phyloP scores from a whole-genome alignment of 306 rosid genomes.

The Lablab purpureus region DNA sequence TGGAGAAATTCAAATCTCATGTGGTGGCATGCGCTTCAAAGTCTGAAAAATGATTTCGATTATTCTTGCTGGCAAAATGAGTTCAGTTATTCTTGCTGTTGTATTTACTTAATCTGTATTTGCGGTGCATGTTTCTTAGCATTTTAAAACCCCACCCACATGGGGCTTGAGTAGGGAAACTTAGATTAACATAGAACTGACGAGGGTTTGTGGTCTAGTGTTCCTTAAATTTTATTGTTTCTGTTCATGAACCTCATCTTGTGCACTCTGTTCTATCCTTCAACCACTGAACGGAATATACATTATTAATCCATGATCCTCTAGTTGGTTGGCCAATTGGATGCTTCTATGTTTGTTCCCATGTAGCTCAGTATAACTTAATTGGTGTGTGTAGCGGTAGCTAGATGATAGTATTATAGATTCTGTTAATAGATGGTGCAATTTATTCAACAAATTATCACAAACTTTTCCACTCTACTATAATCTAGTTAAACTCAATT shows the following conservation, averaged over 20 bases:
- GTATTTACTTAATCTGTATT: conserved; percentile 1
- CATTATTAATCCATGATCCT: background rate
- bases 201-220: conserved; percentile 15
- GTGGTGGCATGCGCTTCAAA: conserved; percentile 85
- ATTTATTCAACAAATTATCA: too few species aligned
- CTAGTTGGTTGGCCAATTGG: background rate
- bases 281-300: background rate
- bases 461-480: too few species aligned
- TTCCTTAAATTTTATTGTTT: background rate
- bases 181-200: conserved; percentile 35
- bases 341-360: background rate
- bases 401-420: background rate
- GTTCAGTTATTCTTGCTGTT: conserved; percentile 6
- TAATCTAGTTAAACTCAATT: too few species aligned
- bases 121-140: conserved; percentile 21
- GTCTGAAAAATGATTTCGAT: conserved; percentile 52
- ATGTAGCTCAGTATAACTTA: background rate
- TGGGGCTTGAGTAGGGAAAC: conserved; percentile 19
- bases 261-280: background rate
- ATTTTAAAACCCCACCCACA: conserved; percentile 5
- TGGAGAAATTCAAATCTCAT: conserved; percentile 94
- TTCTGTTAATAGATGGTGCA: background rate
- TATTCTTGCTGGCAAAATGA: conserved; percentile 1
- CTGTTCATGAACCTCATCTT: conserved; percentile 1
- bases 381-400: background rate